Conservation (phyloP, 2,329 filamentous ascomycete genomes). For the Reticulascus tulasneorum region DNA sequence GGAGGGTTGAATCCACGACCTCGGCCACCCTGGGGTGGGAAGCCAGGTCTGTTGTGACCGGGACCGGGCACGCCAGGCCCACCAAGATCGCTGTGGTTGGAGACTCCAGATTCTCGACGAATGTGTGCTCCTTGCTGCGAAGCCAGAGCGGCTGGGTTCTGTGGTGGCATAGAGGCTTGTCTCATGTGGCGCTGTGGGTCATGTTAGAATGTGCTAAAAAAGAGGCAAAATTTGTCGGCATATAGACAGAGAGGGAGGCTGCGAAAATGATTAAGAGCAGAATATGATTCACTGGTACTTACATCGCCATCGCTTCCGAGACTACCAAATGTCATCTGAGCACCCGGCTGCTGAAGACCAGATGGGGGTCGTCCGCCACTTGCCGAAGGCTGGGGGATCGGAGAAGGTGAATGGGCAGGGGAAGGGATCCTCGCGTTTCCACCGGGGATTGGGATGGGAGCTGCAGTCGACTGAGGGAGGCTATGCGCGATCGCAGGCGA, state of each 20-base stretch:
- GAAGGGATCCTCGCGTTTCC: slow-evolving; percentile 69
- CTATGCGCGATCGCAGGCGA: slow-evolving; percentile 65
- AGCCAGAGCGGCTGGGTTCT: slow-evolving; percentile 56
- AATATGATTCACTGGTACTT: too few relatives aligned
- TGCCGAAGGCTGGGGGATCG: slow-evolving; percentile 82
- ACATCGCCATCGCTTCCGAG: slow-evolving; percentile 78
- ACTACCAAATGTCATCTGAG: slow-evolving; percentile 77
- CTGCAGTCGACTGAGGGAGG: slow-evolving; percentile 55
- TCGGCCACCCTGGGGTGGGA: slow-evolving; percentile 43
- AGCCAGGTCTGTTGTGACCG: slow-evolving; percentile 55
- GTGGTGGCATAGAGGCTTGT: slow-evolving; percentile 55
- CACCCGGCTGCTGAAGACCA: slow-evolving; percentile 62
- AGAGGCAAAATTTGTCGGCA: too few relatives aligned
- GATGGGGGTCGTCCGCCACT: slow-evolving; percentile 85
- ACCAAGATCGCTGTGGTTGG: slow-evolving; percentile 56
- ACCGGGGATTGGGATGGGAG: slow-evolving; percentile 60
- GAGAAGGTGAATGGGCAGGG: slow-evolving; percentile 83
- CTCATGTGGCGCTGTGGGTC: slow-evolving; percentile 70
- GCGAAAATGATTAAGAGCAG: too few relatives aligned
- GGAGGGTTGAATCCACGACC: slow-evolving; percentile 43
- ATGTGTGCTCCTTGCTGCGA: slow-evolving; percentile 68
- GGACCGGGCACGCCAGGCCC: slow-evolving; percentile 57
- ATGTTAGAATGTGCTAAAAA: too few relatives aligned
- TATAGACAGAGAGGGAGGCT: too few relatives aligned
- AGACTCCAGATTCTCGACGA: slow-evolving; percentile 66